Conservation (phyloP, 306 rosid species). For the Acmispon strigosus region DNA sequence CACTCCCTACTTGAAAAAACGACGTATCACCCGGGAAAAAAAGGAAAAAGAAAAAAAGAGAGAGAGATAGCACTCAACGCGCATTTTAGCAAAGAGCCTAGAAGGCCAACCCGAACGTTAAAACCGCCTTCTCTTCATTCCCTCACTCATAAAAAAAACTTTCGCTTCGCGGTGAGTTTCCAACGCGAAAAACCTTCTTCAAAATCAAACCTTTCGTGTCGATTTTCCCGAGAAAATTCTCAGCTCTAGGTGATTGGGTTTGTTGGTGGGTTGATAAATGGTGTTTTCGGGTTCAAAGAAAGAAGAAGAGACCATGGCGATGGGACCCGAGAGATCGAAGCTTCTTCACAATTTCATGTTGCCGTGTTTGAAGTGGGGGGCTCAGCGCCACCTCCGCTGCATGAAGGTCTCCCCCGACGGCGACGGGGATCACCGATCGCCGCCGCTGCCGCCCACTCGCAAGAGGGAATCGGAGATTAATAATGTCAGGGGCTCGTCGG, state of each 20-base stretch:
- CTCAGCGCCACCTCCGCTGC: slow-evolving; percentile 72
- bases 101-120: slow-evolving; percentile 59
- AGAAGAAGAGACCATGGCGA: slow-evolving; percentile 42
- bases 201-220: neutral
- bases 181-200: neutral
- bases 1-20: neutral
- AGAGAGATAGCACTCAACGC: neutral
- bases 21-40: slow-evolving; percentile 19
- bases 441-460: slow-evolving; percentile 6
- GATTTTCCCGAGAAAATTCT: too few species aligned
- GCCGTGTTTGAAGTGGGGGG: slow-evolving; percentile 86
- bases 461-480: slow-evolving; percentile 25
- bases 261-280: slow-evolving; percentile 43
- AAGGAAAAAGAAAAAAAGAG: neutral
- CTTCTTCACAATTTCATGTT: slow-evolving; percentile 82
- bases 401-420: slow-evolving; percentile 26
- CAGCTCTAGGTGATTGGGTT: too few species aligned
- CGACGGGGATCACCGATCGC: slow-evolving; percentile 48
- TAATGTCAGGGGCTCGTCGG: slow-evolving; percentile 26
- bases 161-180: slow-evolving; percentile 50
- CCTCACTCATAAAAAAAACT: slow-evolving; percentile 24
- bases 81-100: slow-evolving; percentile 22
- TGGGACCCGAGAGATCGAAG: slow-evolving; percentile 67
- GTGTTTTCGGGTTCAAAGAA: slow-evolving; percentile 38
- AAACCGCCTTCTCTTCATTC: slow-evolving; percentile 34